Base-by-base conservation (phyloP, 106 monocot genomes). In the Posidonia australis region DNA sequence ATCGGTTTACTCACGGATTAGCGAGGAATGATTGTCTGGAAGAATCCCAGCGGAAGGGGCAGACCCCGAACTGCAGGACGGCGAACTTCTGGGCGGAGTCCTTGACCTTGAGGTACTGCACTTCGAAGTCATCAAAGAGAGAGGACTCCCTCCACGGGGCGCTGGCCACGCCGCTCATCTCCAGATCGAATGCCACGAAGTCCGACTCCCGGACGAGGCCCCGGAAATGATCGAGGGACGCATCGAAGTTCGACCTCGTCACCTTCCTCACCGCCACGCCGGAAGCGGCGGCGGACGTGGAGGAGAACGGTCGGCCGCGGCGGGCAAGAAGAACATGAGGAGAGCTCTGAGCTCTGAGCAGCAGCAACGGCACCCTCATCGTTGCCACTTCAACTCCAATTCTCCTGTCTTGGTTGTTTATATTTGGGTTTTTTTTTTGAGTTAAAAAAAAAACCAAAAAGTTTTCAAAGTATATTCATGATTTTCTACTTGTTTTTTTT, bases 161-260 rank as follows among this genome's bases (percentile, higher is more conserved):
- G 77, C 87, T 91, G 51, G 84, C 73, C 30, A 98, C 77, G 24
- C 96, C 96, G 4, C 83, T 91, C 90, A 98, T 90, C 90, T 98
- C 96, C 7, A 90, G 83, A 56, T 98, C 96, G 41, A 90, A 21
- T 41, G 90, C 84, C 22, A 98, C 90, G 78, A 98, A 98, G 24
- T 82, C 87, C 45, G 90, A 62, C 10, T 76, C 76, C 51, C 75
- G 72, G 29, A 98, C 82, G 14, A 53, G 81, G 19, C 64, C 25
- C 25, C 77, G 78, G 16, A 98, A 82, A 13, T 75, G 69, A 31
- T 84, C 82, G 51, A 91, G 75, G 17, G 70, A 74, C 46, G 78
- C 41, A 41, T 48, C 44, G 77, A 98, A 87, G 83, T 98, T 91
- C 51, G 74, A 66, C 55, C 64, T 42, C 26, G 84, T 87, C 61